Evolutionary conservation across 2,329 filamentous ascomycete genomes (phyloP), one percentile per base, ranked within the genome.

Genomic region (Pezicula carpinea): DNA sequence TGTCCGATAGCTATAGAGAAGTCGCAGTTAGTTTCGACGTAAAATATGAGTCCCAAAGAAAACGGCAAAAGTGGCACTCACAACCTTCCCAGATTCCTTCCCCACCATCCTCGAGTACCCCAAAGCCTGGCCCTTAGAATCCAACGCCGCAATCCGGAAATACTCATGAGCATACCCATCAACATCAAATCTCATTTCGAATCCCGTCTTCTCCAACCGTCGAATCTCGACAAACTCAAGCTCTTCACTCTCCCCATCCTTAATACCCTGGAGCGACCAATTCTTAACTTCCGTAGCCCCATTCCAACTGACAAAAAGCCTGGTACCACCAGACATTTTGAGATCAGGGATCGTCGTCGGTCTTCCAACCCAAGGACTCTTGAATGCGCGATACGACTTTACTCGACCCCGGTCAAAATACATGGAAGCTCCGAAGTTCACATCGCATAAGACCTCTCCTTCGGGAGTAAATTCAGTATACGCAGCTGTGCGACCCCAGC

Each of bases 241-340:
- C 8, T 39, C 21, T 29, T 38, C 21, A 17, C 21, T 17, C 31
- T 32, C 15, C 5, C 35, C 23, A 33, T 23, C 18, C 32, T 43
- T 19, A 18, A 43, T 26, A 17, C 40, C 26, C 14, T 40, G 38
- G 14, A 40, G 38, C 11, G 22, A 18, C 77, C 77, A 75, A 4
- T 47, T 23, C 2, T 51, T 57, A 0, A 69, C 71, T 53, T 70
- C 67, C 0, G 70, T 74, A 40, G 72, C 71, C 3, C 72, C 72
- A 47, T 75, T 75, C 72, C 72, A 75, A 6, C 72, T 77, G 1
- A 77, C 73, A 59, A 74, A 80, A n/a, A 36, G 17, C 13, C 10
- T 26, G 8, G 11, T n/a, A n/a, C 11, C 15, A 26, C 33, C 32
- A 15, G 17, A 4, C 6, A 62, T 63, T 8, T 62, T 55, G 14